Evolutionary conservation across 805 yeast genomes (phyloP).

Genomic region (Hanseniaspora singularis): DNA sequence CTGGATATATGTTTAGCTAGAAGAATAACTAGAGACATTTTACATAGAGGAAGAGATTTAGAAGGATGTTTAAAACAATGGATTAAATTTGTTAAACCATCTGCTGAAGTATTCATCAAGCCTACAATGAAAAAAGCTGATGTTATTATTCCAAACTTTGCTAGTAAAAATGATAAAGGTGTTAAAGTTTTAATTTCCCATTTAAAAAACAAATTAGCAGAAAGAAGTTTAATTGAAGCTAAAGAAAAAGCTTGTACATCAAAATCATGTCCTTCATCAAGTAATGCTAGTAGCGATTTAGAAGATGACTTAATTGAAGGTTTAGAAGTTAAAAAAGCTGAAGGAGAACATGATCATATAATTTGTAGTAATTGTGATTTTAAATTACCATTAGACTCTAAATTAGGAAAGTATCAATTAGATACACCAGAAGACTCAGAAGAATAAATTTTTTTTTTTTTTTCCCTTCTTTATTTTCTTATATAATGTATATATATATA

Average conservation of each 20-base stretch:
- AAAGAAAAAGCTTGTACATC: constrained; percentile 9
- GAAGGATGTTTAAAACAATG: constrained; percentile 77
- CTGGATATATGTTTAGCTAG: constrained; percentile 85
- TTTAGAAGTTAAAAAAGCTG: constrained; percentile 15
- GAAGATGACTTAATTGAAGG: constrained; percentile 16
- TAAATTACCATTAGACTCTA: constrained; percentile 5
- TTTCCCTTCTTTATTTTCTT: neutral
- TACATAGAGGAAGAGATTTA: constrained; percentile 75
- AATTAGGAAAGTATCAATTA: constrained; percentile 8
- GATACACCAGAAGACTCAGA: constrained; percentile 13
- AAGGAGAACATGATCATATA: constrained; percentile 1
- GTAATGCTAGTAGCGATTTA: neutral
- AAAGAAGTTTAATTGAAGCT: constrained; percentile 39
- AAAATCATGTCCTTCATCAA: neutral
- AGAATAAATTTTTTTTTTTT: neutral
- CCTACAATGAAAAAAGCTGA: constrained; percentile 76
- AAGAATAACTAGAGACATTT: constrained; percentile 73
- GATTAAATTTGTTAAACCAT: constrained; percentile 85
- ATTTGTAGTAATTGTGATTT: constrained; percentile 8
- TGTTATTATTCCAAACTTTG: constrained; percentile 79
- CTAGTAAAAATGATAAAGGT: constrained; percentile 62
- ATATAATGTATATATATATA: neutral
- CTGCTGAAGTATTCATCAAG: constrained; percentile 59
- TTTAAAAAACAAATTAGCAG: constrained; percentile 54
- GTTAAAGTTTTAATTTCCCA: constrained; percentile 69